Base-by-base conservation (phyloP, 768 basidiomycete genomes). In the Phaeotremella fagi region DNA sequence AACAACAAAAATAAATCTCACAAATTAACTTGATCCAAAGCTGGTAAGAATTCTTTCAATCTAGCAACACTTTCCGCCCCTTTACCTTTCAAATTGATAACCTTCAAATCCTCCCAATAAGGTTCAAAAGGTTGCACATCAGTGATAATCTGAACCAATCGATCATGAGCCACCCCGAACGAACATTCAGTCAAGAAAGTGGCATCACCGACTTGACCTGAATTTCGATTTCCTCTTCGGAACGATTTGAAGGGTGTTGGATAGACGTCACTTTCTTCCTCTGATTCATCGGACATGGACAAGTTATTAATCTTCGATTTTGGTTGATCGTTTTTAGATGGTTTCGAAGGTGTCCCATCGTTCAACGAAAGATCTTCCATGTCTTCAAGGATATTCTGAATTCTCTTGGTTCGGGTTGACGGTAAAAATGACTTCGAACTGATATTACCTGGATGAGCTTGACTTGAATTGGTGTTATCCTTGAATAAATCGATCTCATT, bases 121-220 rank as follows among this genome's bases (percentile, higher is more conserved):
- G 92, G 90, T 68, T 91, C 89, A 74, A 88, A 95, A 18, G 92
- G 90, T 68, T 91, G 86, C 12, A 91, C 83, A 65, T 97, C 91
- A 37, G 92, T 97, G 68, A 99, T 89, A 64, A 88, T 84, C 72
- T 88, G 83, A 1, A 98, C 86, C 4, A 99, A 81, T 41, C 82
- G 82, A 70, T 97, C 94, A 64, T 89, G 88, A n/a, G 90, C 82
- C 38, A 97, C 84, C 15, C 83, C 90, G 70, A 99, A 99, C 36
- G 92, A 97, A 70, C 92, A 97, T 70, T 98, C 92, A 11, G 94
- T 98, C 59, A 98, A 78, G 77, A 86, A 94, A 0, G 85, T 86
- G 7, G 79, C 80, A 59, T 85, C 71, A 36, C 61, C 68, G 11
- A 48, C 27, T 35, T 56, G 52, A 7, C 56, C 42, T 11, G 54